These are phyloP conservation scores for Acacia pycnantha DNA, from an alignment of 331 rosid species.

Conservation along the genomic window DNA sequence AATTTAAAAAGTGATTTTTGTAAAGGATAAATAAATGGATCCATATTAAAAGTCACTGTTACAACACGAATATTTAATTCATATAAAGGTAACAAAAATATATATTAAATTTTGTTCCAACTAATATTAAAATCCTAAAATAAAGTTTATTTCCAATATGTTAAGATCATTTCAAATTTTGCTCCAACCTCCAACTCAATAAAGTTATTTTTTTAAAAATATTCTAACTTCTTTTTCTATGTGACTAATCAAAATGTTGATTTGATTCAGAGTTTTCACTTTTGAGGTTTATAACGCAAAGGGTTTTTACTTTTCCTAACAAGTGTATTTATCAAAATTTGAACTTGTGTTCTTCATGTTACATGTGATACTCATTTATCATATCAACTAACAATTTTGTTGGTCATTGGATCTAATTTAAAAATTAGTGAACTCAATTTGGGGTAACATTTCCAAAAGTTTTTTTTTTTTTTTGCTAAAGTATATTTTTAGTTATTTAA, in stretches of 20 bases:
- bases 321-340: no score
- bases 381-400: no score
- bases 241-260: no score
- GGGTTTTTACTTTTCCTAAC: rapidly evolving
- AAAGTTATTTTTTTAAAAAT: background rate
- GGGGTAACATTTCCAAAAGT: no score
- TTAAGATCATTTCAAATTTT: background rate
- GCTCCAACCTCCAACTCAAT: background rate
- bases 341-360: no score
- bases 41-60: background rate
- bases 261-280: no score
- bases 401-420: no score
- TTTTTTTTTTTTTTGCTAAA: no score
- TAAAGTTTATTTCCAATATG: background rate
- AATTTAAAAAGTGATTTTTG: no score
- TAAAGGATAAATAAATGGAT: background rate
- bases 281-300: no score
- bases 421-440: no score
- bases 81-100: background rate
- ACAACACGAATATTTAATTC: background rate
- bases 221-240: background rate
- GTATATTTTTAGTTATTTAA: no score
- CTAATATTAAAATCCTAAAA: background rate
- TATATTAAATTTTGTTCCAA: background rate
- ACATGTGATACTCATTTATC: rapidly evolving